Evolutionary conservation across 2,329 filamentous ascomycete species (phyloP).

Genomic region (Botrytis cinerea): DNA sequence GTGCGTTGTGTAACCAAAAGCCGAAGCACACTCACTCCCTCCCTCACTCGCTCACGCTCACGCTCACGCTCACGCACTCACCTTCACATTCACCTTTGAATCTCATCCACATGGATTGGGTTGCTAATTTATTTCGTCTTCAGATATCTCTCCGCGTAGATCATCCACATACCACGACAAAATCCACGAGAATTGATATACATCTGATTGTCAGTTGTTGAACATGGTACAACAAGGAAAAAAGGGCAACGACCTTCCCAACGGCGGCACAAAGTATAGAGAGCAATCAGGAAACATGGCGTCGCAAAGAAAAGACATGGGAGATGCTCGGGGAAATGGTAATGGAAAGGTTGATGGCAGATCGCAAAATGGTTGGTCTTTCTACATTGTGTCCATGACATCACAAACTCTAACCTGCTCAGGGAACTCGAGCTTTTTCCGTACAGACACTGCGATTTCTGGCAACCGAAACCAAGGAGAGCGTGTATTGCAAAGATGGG

Average conservation of each 20-base stretch:
- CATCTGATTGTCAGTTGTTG: conserved; percentile 21
- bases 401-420: conserved; percentile 29
- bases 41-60: no score
- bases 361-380: conserved; percentile 56
- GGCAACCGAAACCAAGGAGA: conserved; percentile 69
- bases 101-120: not conserved
- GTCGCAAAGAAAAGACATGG: conserved; percentile 62
- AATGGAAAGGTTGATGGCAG: conserved; percentile 52
- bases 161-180: not conserved
- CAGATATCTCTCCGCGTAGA: conserved; percentile 23
- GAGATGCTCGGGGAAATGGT: conserved; percentile 52
- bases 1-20: conserved; percentile 12
- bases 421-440: conserved; percentile 72
- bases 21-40: not conserved
- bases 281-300: conserved; percentile 54
- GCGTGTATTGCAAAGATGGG: conserved; percentile 79
- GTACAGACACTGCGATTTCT: conserved; percentile 87
- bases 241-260: conserved; percentile 43
- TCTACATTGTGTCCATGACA: not conserved
- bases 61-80: no score
- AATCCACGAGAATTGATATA: conserved; percentile 10
- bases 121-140: not conserved
- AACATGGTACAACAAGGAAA: conserved; percentile 63
- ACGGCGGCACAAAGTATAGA: conserved; percentile 51
- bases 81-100: not conserved